Evolutionary conservation across 495 filamentous ascomycete species (phyloP), one percentile per base, ranked within the genome.

Genomic region (Neurospora sp.): DNA sequence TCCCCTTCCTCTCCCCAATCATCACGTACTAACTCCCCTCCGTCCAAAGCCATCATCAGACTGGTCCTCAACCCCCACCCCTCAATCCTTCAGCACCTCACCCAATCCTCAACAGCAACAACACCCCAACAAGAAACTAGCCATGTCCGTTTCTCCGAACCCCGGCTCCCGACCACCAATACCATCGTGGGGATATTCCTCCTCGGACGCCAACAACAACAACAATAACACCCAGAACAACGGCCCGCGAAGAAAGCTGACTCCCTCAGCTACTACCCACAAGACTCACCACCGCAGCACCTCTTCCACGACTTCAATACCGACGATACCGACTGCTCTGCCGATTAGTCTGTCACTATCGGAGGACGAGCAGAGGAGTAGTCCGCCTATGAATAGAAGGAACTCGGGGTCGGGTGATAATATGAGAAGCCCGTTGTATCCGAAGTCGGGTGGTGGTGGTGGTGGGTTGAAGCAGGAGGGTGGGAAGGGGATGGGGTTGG

Each of bases 311-410:
- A 77, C 70, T 17, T 73, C 39, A 59, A 76, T 74, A 59, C 48
- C 12, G 20, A 73, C 37, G 71, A 41, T 70, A 69, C 69, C 70
- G 68, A 65, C 73, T 61, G 70, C 70, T 44, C 71, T 82, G 7
- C 92, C 93, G 0, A 92, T 96, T 44, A 92, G 89, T 73, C 77
- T 96, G 9, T 93, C 91, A 0, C 84, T 94, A 8, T 86, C 90
- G 31, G 93, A 94, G 78, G 93, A 94, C 41, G 92, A 96, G 45
- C 22, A 31, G 70, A 94, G 69, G 70, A 82, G 84, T 68, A 85
- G 85, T 70, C 84, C 83, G 20, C 44, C 78, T 31, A 16, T 61
- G 14, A 86, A 85, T 70, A 78, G 79, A 39, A 77, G 81, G 16
- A 77, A 70, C 20, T 77, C 83, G n/a, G 79, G 79, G 3, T 20